Conservation (phyloP, 306 rosid genomes). For the Gastrolobium bilobum region DNA sequence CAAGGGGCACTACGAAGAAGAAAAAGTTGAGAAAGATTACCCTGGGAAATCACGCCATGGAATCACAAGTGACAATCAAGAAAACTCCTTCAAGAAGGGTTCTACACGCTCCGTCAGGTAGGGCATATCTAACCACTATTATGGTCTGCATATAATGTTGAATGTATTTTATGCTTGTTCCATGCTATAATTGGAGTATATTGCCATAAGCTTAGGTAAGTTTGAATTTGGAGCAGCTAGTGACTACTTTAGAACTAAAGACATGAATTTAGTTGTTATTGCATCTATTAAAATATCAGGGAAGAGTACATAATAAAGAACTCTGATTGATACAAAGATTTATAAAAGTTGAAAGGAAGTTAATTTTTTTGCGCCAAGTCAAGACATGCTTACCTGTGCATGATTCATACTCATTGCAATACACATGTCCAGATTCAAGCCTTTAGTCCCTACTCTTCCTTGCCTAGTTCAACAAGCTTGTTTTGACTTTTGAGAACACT, state of each 20-base stretch:
- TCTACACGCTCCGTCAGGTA: conserved; percentile 71
- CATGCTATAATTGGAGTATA: conserved; percentile 14
- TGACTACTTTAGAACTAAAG: conserved; percentile 19
- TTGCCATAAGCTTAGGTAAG: conserved; percentile 21
- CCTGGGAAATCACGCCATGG: conserved; percentile 61
- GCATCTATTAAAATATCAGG: conserved; percentile 6
- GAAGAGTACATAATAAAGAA: conserved; percentile 3
- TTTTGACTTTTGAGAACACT: conserved; percentile 39
- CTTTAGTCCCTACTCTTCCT: conserved; percentile 4
- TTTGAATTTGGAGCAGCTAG: conserved; percentile 22
- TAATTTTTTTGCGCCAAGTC: background rate
- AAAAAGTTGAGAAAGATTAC: conserved; percentile 63
- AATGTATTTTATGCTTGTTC: conserved; percentile 11
- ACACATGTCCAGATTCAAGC: conserved; percentile 15
- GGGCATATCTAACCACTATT: conserved; percentile 35
- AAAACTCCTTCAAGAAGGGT: conserved; percentile 71
- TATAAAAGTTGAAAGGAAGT: conserved; percentile 23
- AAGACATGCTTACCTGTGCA: conserved; percentile 36
- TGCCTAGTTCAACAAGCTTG: conserved; percentile 40
- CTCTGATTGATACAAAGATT: background rate
- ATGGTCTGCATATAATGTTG: conserved; percentile 33
- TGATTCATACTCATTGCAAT: conserved; percentile 17
- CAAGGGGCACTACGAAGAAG: conserved; percentile 70
- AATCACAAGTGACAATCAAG: conserved; percentile 55
- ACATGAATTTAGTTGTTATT: conserved; percentile 14